Conservation (phyloP, 2,329 filamentous ascomycete species). For the Colletotrichum noveboracense region DNA sequence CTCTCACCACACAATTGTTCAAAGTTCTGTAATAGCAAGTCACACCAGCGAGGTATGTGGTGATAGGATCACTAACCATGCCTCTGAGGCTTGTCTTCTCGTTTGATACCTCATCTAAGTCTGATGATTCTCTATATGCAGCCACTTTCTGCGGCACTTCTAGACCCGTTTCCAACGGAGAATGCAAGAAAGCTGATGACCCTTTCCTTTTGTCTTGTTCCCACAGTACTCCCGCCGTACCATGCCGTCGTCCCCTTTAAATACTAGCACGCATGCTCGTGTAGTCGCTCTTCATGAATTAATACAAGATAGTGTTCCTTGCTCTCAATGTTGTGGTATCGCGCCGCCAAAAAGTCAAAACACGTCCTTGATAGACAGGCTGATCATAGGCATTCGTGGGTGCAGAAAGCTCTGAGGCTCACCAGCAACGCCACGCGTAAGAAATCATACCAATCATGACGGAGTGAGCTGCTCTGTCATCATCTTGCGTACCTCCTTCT, state of each 20-base stretch:
- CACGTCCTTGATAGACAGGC: background rate
- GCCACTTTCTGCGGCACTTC: background rate
- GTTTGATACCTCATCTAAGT: background rate
- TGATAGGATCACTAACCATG: background rate
- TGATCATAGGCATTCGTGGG: background rate
- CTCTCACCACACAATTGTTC: background rate
- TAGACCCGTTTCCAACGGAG: background rate
- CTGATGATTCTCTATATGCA: background rate
- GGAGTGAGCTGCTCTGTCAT: slow-evolving; percentile 44
- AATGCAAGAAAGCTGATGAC: background rate
- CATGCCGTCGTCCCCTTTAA: background rate
- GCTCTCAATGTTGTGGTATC: background rate
- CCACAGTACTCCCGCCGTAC: background rate
- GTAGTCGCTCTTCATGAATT: background rate
- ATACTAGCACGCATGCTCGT: background rate
- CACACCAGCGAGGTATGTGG: background rate
- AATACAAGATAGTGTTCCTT: background rate
- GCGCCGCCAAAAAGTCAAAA: background rate
- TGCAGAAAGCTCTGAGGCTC: background rate
- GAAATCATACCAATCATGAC: slow-evolving; percentile 27
- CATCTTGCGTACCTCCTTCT: slow-evolving; percentile 51
- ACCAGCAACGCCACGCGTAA: background rate
- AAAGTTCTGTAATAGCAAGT: background rate
- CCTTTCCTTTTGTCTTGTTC: background rate
- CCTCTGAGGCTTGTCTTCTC: background rate